phyloP scores from a whole-genome alignment of 139 green algal genomes.

The Chlorella sp. region DNA sequence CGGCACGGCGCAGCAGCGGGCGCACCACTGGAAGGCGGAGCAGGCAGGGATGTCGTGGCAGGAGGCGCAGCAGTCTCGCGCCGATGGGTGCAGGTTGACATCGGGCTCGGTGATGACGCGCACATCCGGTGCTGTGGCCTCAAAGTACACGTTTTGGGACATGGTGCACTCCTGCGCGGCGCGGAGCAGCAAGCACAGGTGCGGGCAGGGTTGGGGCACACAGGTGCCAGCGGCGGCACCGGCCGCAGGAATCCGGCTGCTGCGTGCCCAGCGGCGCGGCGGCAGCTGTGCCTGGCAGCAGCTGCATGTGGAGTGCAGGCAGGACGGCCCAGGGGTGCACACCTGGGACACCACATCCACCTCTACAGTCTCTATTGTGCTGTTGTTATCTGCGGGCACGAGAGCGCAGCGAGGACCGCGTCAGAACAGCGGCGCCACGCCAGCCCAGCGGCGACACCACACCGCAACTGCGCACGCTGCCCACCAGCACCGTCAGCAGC shows the following conservation, averaged over 20 bases:
- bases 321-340: background rate
- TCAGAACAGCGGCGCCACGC: too few relatives aligned
- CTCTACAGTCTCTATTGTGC: constrained; percentile 36
- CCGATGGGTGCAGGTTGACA: constrained; percentile 10
- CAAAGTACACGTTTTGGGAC: constrained; percentile 39
- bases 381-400: background rate
- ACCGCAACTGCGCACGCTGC: too few relatives aligned
- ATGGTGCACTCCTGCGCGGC: constrained; percentile 33
- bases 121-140: background rate
- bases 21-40: constrained; percentile 35
- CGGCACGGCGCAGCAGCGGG: too few relatives aligned
- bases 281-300: background rate
- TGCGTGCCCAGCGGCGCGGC: background rate
- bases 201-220: background rate
- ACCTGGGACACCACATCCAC: constrained; percentile 35
- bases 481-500: background rate
- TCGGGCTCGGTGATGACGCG: background rate
- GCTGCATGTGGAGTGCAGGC: background rate
- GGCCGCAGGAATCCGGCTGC: too few relatives aligned
- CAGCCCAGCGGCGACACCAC: too few relatives aligned
- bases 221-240: background rate
- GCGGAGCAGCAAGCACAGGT: too few relatives aligned
- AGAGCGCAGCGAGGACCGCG: too few relatives aligned
- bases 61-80: constrained; percentile 37
- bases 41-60: constrained; percentile 26